Evolutionary conservation across 1,139 yeast species (phyloP), one percentile per base, ranked within the genome.

Genomic region (Pichia sp.): DNA sequence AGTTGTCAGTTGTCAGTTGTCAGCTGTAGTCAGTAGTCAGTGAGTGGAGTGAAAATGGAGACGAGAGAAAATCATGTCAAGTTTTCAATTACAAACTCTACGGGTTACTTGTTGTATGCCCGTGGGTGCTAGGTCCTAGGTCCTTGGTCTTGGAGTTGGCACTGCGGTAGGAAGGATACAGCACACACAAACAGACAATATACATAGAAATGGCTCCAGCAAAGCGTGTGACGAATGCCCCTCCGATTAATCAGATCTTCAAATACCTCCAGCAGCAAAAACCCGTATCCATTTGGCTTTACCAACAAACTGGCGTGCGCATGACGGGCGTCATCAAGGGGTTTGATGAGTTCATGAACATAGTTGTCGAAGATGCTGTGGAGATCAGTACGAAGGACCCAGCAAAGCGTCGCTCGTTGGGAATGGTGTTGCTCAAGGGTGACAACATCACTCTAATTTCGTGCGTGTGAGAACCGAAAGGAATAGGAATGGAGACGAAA

Each of bases 291-390:
- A 75, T 88, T 30, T 88, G 96, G 96, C 67, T 88, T 19, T 87
- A 70, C 50, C 97, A 91, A 53, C 96, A 91, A 56, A 72, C 80
- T 1, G 77, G 76, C 23, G 69, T 72, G 48, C 68, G 94, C 44
- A 74, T 93, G 21, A 87, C 83, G 49, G 98, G 98, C 1, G 74
- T 72, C 46, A 80, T 91, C 33, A 67, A 75, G 50, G 99, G 99
- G 1, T 91, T 93, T 59, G 99, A 93, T 58, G 98, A 93, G 62
- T 91, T 87, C 53, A 91, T 93, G 98, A 93, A 93, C 53, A 62
- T 93, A 14, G 97, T 88, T n/a, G 63, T 93, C 12, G 95, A 85
- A 42, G 91, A 87, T 39, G 96, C 97, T 0, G 69, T 72, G 14
- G 96, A 91, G 63, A 82, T 51, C 53, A 69, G 46, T 57, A 58